phyloP scores from a whole-genome alignment of 2,329 filamentous ascomycete species.

The Aaosphaeria pasadenensis region DNA sequence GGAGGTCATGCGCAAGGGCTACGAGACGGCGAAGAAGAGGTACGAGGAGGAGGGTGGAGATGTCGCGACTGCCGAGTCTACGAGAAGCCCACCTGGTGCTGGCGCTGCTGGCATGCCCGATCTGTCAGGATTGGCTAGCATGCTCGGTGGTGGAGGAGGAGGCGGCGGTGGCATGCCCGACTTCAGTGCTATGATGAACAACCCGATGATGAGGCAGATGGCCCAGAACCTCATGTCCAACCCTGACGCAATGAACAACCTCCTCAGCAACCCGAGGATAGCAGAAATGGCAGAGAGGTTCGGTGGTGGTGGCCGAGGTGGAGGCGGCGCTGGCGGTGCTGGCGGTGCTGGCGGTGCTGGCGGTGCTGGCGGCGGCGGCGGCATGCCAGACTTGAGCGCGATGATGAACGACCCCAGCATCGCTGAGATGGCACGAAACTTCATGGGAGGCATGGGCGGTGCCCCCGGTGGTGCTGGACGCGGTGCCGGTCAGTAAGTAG shows the following conservation, averaged over 20 bases:
- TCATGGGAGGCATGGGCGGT: conserved; percentile 60
- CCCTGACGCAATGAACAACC: conserved; percentile 82
- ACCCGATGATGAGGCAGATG: conserved; percentile 98
- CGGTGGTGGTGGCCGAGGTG: conserved; percentile 48
- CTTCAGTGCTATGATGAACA: conserved; percentile 69
- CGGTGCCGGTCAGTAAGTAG: conserved; percentile 2
- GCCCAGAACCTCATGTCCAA: conserved; percentile 97
- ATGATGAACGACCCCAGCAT: conserved; percentile 92
- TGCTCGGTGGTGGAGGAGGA: conserved; percentile 55
- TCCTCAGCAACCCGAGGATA: conserved; percentile 92
- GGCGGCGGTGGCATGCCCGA: conserved; percentile 82
- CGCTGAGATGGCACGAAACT: conserved; percentile 78
- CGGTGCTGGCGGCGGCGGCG: conserved; percentile 59
- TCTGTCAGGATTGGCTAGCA: conserved; percentile 63
- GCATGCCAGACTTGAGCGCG: conserved; percentile 79
- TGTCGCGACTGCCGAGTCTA: conserved; percentile 44
- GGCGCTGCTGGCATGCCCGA: conserved; percentile 78
- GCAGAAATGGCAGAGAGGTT: conserved; percentile 84
- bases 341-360: conserved; percentile 60
- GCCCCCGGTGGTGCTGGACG: conserved; percentile 12
- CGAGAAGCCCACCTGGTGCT: conserved; percentile 26
- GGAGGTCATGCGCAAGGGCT: conserved; percentile 96
- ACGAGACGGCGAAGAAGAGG: conserved; percentile 84
- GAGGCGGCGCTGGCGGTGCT: conserved; percentile 53
- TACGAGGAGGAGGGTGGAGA: conserved; percentile 74